These are phyloP conservation scores for Dryadomyces quercus-mongolicae DNA, from an alignment of 2,329 filamentous ascomycete species.

Conservation along the genomic window DNA sequence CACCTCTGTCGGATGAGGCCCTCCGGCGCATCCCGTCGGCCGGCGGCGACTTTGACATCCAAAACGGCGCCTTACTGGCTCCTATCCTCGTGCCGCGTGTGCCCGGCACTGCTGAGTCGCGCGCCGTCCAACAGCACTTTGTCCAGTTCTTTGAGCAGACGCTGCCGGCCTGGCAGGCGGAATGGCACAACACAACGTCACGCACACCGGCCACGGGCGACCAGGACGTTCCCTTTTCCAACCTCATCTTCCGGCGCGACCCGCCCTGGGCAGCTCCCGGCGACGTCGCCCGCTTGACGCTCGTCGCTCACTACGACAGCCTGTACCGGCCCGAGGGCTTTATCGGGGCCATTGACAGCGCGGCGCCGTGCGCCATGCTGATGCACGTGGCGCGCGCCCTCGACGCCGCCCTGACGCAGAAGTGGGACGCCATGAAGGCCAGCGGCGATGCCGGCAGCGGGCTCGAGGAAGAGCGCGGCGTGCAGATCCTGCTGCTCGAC, in stretches of 20 bases:
- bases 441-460: conserved; percentile 38
- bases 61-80: conserved; percentile 62
- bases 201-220: conserved; percentile 66
- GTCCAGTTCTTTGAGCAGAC: conserved; percentile 63
- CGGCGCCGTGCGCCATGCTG: conserved; percentile 87
- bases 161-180: conserved; percentile 67
- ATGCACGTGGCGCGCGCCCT: conserved; percentile 75
- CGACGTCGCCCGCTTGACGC: conserved; percentile 66
- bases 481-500: conserved; percentile 84
- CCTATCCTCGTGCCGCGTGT: conserved; percentile 84
- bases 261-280: conserved; percentile 69
- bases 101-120: conserved; percentile 68
- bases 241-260: conserved; percentile 76
- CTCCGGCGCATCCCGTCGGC: conserved; percentile 61
- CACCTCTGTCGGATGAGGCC: conserved; percentile 59
- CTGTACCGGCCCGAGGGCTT: conserved; percentile 73
- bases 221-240: conserved; percentile 67
- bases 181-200: conserved; percentile 82
- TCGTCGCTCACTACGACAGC: conserved; percentile 92
- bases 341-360: conserved; percentile 87
- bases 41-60: conserved; percentile 65
- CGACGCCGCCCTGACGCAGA: conserved; percentile 65
- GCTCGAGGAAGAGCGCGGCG: conserved; percentile 64
- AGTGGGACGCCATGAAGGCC: conserved; percentile 64
- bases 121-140: conserved; percentile 67